phyloP scores from a whole-genome alignment of 2,329 filamentous ascomycete species.

The Oidium heveae region DNA sequence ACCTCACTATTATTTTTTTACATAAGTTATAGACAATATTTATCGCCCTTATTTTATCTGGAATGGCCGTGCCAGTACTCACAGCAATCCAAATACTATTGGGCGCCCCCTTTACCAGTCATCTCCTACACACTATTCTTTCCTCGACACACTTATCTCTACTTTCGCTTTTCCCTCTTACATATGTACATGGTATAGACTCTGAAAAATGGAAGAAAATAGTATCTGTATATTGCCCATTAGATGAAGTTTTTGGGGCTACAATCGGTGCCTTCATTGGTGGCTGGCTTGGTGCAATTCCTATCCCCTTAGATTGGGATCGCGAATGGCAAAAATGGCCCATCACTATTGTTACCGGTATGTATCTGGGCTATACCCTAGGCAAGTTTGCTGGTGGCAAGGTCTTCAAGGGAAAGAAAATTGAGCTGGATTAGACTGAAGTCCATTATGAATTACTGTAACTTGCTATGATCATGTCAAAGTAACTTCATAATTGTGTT shows the following conservation, averaged over 20 bases:
- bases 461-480: too few species aligned
- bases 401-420: slow-evolving; percentile 12
- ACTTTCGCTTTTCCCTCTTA: slow-evolving; percentile 51
- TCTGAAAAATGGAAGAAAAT: slow-evolving; percentile 43
- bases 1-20: not conserved
- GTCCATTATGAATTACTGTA: too few species aligned
- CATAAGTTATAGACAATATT: slow-evolving; percentile 32
- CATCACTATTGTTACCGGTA: slow-evolving; percentile 64
- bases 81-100: slow-evolving; percentile 46
- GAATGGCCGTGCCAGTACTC: slow-evolving; percentile 25
- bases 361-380: slow-evolving; percentile 52
- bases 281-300: slow-evolving; percentile 80
- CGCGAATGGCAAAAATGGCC: slow-evolving; percentile 99
- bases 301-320: slow-evolving; percentile 94
- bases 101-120: slow-evolving; percentile 69
- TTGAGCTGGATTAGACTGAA: slow-evolving; percentile 10
- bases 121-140: slow-evolving; percentile 53
- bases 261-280: slow-evolving; percentile 55
- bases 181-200: slow-evolving; percentile 70
- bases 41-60: slow-evolving; percentile 34
- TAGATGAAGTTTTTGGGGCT: slow-evolving; percentile 68
- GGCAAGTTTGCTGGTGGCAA: slow-evolving; percentile 35
- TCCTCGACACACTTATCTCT: slow-evolving; percentile 61
- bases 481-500: too few species aligned
- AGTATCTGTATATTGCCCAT: slow-evolving; percentile 37